phyloP scores from a whole-genome alignment of 495 filamentous ascomycete species.

The Aspergillus affinis region DNA sequence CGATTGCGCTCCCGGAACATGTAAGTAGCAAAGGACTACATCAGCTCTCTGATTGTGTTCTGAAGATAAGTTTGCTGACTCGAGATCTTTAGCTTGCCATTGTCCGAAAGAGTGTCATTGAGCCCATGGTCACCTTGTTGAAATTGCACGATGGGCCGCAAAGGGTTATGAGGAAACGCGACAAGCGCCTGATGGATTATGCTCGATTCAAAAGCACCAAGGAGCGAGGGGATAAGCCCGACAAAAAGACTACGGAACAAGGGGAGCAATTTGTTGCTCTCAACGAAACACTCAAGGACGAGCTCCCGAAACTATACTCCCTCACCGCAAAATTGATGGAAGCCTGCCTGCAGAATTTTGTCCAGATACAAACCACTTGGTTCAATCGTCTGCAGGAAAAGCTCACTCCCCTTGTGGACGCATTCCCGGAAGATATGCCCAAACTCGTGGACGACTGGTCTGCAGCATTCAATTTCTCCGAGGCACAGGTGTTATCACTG shows the following conservation, averaged over 20 bases:
- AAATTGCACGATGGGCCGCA: conserved; percentile 78
- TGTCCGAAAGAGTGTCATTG: conserved; percentile 78
- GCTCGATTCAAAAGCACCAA: conserved; percentile 75
- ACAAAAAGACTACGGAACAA: conserved; percentile 77
- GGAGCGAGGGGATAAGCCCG: conserved; percentile 75
- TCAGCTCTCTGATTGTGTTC: not conserved
- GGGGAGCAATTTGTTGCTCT: conserved; percentile 85
- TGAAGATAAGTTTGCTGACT: conserved; percentile 8
- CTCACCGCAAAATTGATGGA: conserved; percentile 78
- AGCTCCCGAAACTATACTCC: conserved; percentile 80
- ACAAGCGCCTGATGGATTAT: conserved; percentile 86
- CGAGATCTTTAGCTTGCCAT: conserved; percentile 56
- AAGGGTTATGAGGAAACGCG: conserved; percentile 85
- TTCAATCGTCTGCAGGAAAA: conserved; percentile 76
- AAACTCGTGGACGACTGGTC: conserved; percentile 71
- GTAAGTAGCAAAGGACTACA: conserved; percentile 52
- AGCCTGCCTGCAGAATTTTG: conserved; percentile 74
- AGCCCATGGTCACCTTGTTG: conserved; percentile 80
- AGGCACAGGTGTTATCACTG: conserved; percentile 50
- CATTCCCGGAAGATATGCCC: conserved; percentile 62
- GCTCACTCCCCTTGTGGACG: conserved; percentile 69
- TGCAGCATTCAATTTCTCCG: conserved; percentile 63
- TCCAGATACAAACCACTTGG: conserved; percentile 80
- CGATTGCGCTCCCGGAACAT: conserved; percentile 78
- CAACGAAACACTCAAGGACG: conserved; percentile 89